Evolutionary conservation across 768 basidiomycete genomes (phyloP), one percentile per base, ranked within the genome.

Genomic region (Leccinum pellstonianum): DNA sequence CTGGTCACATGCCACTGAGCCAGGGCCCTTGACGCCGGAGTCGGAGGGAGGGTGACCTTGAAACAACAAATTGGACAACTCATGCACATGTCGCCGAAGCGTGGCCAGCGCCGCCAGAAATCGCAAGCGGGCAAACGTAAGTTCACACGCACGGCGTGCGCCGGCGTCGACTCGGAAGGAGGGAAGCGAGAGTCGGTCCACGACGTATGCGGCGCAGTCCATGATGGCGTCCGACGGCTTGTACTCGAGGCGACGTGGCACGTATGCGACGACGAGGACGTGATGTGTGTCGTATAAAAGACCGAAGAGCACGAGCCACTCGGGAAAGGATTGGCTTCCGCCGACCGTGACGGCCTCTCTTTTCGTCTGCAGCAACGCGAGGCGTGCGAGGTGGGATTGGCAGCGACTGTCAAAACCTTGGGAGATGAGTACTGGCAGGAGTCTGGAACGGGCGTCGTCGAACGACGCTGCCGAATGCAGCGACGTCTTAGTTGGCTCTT

Each of bases 231-330:
- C 56, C 52, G 25, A n/a, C n/a, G n/a, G 43, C 37, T 41, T 15
- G 54, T 17, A 19, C 37, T 47, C 12, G 53, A 27, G 35, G 48
- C 50, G 57, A 52, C n/a, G 52, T 12, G 70, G 70, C 38, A 71
- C 35, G 38, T 61, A 64, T 3, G 67, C 71, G 38, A 68, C 21
- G 46, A 71, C 59, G 17, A 61, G 62, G n/a, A 68, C 23, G 23
- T 41, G 62, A 50, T 57, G 61, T 0, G 46, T 21, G 27, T 66
- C 69, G 19, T 63, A 70, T n/a, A 62, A 7, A 51, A 72, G 62
- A 15, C 67, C 67, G 33, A 73, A 70, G 10, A 68, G 50, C 0
- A 71, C 54, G 25, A 71, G 47, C 71, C 70, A 68, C 49, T 73
- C 69, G 14, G 70, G 70, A 53, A 67, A 62, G 48, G 57, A 19